Base-by-base conservation (phyloP, 2,329 filamentous ascomycete species). In the Fusarium sterilihyphosum region DNA sequence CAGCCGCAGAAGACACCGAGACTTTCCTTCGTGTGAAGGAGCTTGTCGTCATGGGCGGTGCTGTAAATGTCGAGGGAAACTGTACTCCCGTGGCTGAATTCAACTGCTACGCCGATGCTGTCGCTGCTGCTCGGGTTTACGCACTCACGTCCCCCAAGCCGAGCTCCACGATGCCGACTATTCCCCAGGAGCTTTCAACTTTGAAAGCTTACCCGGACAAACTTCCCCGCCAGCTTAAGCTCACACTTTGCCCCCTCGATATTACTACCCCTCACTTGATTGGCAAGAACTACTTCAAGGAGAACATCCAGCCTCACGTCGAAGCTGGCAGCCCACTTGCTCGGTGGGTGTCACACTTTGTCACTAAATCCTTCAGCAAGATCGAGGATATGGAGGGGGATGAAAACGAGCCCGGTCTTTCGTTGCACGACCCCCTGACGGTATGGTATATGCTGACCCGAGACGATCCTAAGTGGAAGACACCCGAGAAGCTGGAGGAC, bases 31-130 rank as follows among this genome's bases (percentile, higher is more conserved):
- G 91, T 49, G 94, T 92, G 56, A 97, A 97, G 82, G 95, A 98
- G 83, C 89, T 99, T 7, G 92, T 98, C 8, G 93, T 98, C 53
- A 99, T 99, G 96, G 96, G 96, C 67, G 96, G 96, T 68, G 92
- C 94, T 31, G 89, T 99, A 61, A 88, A 93, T 67, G 85, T 91
- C 50, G 88, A 91, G 58, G 96, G 96, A 76, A 99, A 99, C 82
- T 91, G 94, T 79, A 92, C 91, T 52, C 96, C 96, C 4, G 90
- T 92, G 18, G 94, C 94, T 72, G 96, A 99, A 82, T 99, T 99
- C 89, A 99, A 99, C 86, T 93, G 93, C 65, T 97, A 94, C 80
- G 95, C 96, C 66, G 97, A 99, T 81, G 88, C 93, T 26, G 88
- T 94, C 46, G 93, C 94, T 35, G 90, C 93, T 1, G 93, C 94